Base-by-base conservation (phyloP, 2,329 filamentous ascomycete species). In the Parascedosporium putredinis region DNA sequence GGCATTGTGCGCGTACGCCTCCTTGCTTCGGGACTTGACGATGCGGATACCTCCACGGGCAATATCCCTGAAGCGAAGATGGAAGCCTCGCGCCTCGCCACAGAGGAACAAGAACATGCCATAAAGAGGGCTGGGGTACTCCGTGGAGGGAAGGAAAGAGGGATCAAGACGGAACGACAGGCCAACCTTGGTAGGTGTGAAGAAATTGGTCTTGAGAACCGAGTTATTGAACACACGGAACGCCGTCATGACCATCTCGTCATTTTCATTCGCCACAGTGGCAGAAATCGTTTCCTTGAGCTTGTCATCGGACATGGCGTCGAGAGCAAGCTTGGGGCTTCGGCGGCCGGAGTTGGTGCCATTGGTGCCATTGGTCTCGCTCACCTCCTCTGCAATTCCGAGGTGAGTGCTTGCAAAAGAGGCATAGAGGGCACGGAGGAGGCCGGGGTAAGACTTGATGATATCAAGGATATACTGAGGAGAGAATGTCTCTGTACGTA, bases 71-170 rank as follows among this genome's bases (percentile, higher is more conserved):
- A 98, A 98, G 40, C 93, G 88, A 14, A 98, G 79, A 67, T 98
- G 93, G 75, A 98, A 98, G 31, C 93, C 93, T 56, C 93, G 84
- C 61, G 94, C 95, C 69, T 98, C 93, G 9, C 93, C 91, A 60
- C 88, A 89, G 66, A 98, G 96, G 56, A 98, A 87, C 47, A 98
- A 76, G 76, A 98, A 98, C 93, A 98, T 98, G 56, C 93, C 93
- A 60, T 93, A 98, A 7, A 98, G 75, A 5, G 84, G 88, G 65
- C 91, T 88, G 42, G 93, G 87, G 66, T 98, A 98, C 68, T 98
- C 93, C 49, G 90, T 82, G 53, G 84, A 77, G 4, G 93, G 93
- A 33, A 98, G 74, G 78, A 98, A 98, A 36, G 72, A 76, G 5
- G 89, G 88, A 62, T 96, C 85, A 54, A 98, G 73, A 50, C 93